Evolutionary conservation across 148 eudicot genomes (phyloP), one percentile per base, ranked within the genome.

Genomic region (Mesembryanthemum crystallinum): DNA sequence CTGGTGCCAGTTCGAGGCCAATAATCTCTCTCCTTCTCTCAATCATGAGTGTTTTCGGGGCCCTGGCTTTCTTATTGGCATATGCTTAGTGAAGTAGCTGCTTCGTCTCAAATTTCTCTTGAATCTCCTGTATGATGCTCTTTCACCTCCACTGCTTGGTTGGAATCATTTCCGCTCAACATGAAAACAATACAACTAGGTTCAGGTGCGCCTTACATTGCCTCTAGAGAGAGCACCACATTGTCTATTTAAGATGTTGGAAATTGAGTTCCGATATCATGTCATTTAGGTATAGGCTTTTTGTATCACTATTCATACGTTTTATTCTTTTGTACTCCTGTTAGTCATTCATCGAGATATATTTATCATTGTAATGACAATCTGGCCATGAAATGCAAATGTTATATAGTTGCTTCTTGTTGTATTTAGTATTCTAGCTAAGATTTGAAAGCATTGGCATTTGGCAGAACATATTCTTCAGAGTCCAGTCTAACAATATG

Each of bases 1-100:
- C 93, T 57, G 87, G 82, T 64, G 79, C 81, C n/a, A 80, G 85
- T 77, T 72, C 79, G 8, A 82, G 75, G 58, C 65, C 20, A 18
- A 4, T 55, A 18, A 13, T 78, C 21, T 78, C 83, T 39, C 58
- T 82, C 24, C 69, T 85, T 65, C 68, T 39, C 69, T 64, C 78
- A 25, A 49, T 74, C 24, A 11, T 77, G 24, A 73, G 77, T 32
- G 60, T 76, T 21, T 30, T 82, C 70, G 62, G 73, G 28, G 47
- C 76, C 62, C 23, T 82, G 43, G 82, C 69, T 27, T 79, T 78
- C 80, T 35, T 81, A 39, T 70, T 73, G 39, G 63, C 77, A 33
- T 69, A 45, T 68, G 78, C 84, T 58, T 71, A 57, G 76, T 72
- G 64, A 73, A 67, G 64, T 20, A 37, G 47, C 51, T 21, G 27